Evolutionary conservation across 257 asterid species (phyloP), one percentile per base, ranked within the genome.

Genomic region (Plantago ovata): DNA sequence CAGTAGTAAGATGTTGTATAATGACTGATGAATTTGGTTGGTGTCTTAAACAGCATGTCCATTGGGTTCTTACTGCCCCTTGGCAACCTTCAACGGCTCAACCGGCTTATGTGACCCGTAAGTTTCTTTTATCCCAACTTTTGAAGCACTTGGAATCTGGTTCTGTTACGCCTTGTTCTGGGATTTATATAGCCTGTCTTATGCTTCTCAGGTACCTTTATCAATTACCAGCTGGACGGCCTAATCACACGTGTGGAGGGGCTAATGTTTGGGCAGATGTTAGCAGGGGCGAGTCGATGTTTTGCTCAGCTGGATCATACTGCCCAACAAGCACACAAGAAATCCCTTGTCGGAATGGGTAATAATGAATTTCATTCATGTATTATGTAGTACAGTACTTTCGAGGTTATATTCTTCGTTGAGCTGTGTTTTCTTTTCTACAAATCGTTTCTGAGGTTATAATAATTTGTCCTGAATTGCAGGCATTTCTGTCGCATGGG

Each of bases 241-340:
- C 42, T 6, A 60, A 80, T 74, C 96, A 92, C 65, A 80, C 82
- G 11, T 92, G 98, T 74, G 98, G 98, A 52, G 96, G 95, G 62
- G 98, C 98, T 55, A 76, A 92, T 73, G 43, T 74, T 40, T 92
- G 98, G 98, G 82, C 95, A 40, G 96, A 88, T 74, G 87, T 84
- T 38, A 57, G 82, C 69, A 73, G 87, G 62, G 76, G 94, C 32
- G 65, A 73, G 51, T 72, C 84, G 10, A 72, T 88, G 77, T 88
- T 92, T 74, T 92, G 98, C 60, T 67, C 96, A 3, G 95, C 96
- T 0, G 98, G 98, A 53, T 92, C 95, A 2, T 80, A 78, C 60
- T 92, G 98, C 71, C 98, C 95, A 60, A 53, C 95, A 2, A 84
- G 58, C 62, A 75, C 79, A 16, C 69, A 83, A 48, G 70, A 85